phyloP scores from a whole-genome alignment of 805 yeast species.

The Monosporozyma unispora region DNA sequence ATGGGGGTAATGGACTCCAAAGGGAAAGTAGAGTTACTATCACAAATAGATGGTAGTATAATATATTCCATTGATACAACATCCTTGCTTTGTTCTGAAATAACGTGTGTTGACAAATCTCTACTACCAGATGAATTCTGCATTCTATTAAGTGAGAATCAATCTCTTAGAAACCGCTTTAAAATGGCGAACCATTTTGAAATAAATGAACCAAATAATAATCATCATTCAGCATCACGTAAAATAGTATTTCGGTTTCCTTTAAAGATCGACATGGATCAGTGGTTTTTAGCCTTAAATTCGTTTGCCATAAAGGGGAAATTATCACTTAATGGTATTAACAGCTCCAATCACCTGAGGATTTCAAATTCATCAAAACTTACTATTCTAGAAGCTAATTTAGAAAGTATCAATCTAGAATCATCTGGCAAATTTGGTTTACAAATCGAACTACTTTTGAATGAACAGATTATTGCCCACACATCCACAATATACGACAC shows the following conservation, averaged over 20 bases:
- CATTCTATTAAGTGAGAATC: slow-evolving; percentile 48
- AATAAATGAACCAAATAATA: neutral
- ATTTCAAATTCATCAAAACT: slow-evolving; percentile 45
- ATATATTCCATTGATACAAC: slow-evolving; percentile 52
- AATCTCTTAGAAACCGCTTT: slow-evolving; percentile 39
- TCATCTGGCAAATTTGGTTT: slow-evolving; percentile 14
- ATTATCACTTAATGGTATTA: slow-evolving; percentile 21
- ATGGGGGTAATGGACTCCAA: slow-evolving; percentile 61
- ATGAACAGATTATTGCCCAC: slow-evolving; percentile 70
- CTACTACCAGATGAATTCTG: slow-evolving; percentile 51
- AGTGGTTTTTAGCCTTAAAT: slow-evolving; percentile 62
- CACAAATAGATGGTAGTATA: slow-evolving; percentile 55
- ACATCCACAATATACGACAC: slow-evolving; percentile 52
- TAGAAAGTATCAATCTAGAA: slow-evolving; percentile 25
- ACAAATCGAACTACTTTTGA: slow-evolving; percentile 64
- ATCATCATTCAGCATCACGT: slow-evolving; percentile 7
- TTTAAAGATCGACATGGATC: slow-evolving; percentile 59
- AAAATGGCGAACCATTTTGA: neutral
- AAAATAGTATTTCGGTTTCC: slow-evolving; percentile 48
- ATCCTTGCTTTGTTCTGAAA: slow-evolving; percentile 46
- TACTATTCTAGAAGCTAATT: slow-evolving; percentile 58
- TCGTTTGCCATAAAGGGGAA: slow-evolving; percentile 52
- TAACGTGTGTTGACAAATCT: slow-evolving; percentile 55
- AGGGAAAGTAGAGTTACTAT: slow-evolving; percentile 51
- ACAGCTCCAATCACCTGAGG: slow-evolving; percentile 35